Conservation (phyloP, 2,329 filamentous ascomycete species). For the Trichophyton simii region DNA sequence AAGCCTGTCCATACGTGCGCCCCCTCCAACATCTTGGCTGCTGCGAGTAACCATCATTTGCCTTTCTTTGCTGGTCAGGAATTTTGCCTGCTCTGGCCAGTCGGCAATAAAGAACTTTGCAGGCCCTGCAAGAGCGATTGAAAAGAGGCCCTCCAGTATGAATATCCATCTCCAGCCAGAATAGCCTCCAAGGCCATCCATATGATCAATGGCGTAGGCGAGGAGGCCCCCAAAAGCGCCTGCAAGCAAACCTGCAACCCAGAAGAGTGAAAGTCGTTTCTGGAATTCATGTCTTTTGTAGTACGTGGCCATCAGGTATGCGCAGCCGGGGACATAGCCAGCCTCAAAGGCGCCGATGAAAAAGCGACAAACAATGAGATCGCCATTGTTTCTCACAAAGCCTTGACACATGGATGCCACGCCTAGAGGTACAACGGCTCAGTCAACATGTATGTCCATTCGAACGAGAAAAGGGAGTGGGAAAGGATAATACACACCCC, state of each 20-base stretch:
- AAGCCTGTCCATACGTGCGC: constrained; percentile 21
- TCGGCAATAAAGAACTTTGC: constrained; percentile 22
- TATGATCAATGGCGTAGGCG: constrained; percentile 31
- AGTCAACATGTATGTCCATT: constrained; percentile 38
- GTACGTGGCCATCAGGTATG: constrained; percentile 51
- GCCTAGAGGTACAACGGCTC: constrained; percentile 19
- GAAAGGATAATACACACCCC: background rate
- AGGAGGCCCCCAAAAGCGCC: constrained; percentile 51
- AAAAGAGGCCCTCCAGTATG: constrained; percentile 25
- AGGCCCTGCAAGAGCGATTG: constrained; percentile 18
- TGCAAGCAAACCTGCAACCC: constrained; percentile 45
- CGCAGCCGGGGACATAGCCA: constrained; percentile 42
- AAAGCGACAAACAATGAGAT: constrained; percentile 38
- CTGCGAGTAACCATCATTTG: constrained; percentile 17
- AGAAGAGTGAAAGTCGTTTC: constrained; percentile 48
- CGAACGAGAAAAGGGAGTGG: constrained; percentile 16
- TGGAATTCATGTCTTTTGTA: constrained; percentile 49
- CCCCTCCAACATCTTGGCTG: constrained; percentile 16
- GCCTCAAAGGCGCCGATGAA: constrained; percentile 42
- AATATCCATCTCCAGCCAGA: constrained; percentile 26
- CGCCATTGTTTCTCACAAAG: constrained; percentile 32
- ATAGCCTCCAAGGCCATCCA: constrained; percentile 21
- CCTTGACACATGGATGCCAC: constrained; percentile 18
- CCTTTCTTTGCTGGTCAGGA: constrained; percentile 21
- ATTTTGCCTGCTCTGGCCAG: constrained; percentile 24